A percentile compares a stretch with the other conserved stretches of the same genome.
These are phyloP conservation scores for Sorghum bicolor DNA, from an alignment of 176 grass and related monocot species.

Conservation along the genomic window DNA sequence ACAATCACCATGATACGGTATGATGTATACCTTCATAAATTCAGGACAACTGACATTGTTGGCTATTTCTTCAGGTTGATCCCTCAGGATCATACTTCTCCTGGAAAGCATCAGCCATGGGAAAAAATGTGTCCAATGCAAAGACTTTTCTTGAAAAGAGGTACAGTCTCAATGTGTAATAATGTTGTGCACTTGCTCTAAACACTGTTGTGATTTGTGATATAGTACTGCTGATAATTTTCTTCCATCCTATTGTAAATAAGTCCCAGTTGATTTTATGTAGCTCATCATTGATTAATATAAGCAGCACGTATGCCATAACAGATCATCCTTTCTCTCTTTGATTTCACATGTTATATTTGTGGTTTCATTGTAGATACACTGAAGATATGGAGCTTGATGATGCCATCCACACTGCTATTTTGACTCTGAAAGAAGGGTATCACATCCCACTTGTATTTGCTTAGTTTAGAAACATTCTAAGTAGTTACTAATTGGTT, in stretches of 20 bases:
- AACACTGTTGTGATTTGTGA: neutral
- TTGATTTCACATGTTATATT: neutral
- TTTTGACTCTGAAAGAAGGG: constrained; percentile 99
- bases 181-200: neutral
- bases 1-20: neutral
- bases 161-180: constrained; percentile 22
- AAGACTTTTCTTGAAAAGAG: constrained; percentile 99
- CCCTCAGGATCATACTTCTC: constrained; percentile 98
- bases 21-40: neutral
- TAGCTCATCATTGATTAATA: neutral
- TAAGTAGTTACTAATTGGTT: constrained; percentile 15
- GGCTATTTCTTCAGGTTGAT: constrained; percentile 61
- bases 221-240: neutral
- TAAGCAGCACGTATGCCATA: neutral
- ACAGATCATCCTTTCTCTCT: neutral
- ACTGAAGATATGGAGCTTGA: constrained; percentile 99
- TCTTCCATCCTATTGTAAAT: neutral
- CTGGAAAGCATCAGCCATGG: constrained; percentile 99
- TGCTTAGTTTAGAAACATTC: neutral
- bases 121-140: constrained; percentile 97
- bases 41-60: neutral
- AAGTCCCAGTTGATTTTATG: neutral
- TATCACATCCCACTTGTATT: constrained; percentile 27
- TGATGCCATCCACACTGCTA: constrained; percentile 97
- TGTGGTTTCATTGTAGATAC: constrained; percentile 50